phyloP scores from a whole-genome alignment of 305 asterid genomes.

The Fraxinus velutina region DNA sequence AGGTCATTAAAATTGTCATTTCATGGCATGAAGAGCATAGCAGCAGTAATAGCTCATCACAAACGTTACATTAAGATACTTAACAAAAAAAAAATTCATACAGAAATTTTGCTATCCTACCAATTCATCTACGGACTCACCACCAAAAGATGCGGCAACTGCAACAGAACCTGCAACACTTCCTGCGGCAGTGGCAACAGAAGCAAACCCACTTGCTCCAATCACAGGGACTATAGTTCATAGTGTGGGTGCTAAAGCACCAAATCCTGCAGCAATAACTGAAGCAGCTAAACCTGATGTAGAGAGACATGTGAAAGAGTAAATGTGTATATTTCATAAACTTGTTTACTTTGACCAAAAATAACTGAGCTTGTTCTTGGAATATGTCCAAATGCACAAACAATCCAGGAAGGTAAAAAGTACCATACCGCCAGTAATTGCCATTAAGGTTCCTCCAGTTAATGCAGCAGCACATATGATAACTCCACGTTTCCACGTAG shows the following conservation, averaged over 20 bases:
- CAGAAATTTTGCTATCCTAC: slow-evolving; percentile 1
- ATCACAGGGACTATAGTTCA: slow-evolving; percentile 85
- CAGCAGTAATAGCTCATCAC: slow-evolving; percentile 2
- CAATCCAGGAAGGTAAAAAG: slow-evolving; percentile 15
- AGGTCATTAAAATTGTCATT: slow-evolving; percentile 1
- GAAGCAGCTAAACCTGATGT: slow-evolving; percentile 95
- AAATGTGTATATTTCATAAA: background rate
- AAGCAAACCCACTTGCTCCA: slow-evolving; percentile 94
- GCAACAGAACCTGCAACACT: slow-evolving; percentile 96
- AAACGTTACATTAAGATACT: background rate
- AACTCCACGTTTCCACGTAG: slow-evolving; percentile 91
- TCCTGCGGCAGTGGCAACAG: slow-evolving; percentile 94
- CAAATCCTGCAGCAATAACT: slow-evolving; percentile 89
- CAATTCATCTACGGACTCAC: slow-evolving; percentile 39
- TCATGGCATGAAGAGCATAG: slow-evolving; percentile 19
- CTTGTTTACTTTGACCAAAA: background rate
- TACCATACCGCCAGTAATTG: slow-evolving; percentile 80
- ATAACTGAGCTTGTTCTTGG: background rate
- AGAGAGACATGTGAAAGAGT: slow-evolving; percentile 17
- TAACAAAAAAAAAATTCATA: slow-evolving; percentile 13
- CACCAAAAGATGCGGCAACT: slow-evolving; percentile 97
- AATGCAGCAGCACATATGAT: slow-evolving; percentile 95
- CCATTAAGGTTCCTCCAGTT: slow-evolving; percentile 94
- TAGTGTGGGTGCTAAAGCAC: slow-evolving; percentile 91
- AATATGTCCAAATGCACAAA: slow-evolving; percentile 11